Evolutionary conservation across 2,329 filamentous ascomycete genomes (phyloP), one percentile per base, ranked within the genome.

Genomic region (Penicillium sp.): DNA sequence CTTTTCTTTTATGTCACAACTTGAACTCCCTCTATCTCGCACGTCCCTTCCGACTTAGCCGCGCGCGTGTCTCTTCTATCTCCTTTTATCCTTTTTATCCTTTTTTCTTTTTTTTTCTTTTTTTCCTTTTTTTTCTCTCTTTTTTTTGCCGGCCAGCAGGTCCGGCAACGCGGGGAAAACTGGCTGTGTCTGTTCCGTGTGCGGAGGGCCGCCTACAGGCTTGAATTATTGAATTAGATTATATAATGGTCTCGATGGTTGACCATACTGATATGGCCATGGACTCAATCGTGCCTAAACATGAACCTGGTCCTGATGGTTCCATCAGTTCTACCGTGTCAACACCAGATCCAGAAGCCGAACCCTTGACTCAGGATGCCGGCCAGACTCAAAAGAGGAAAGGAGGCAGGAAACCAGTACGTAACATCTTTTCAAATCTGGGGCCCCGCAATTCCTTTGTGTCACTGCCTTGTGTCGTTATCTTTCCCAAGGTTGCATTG

Each of bases 391-490:
- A 93, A 73, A 99, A 99, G 83, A 87, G 94, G 72, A 99, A 99
- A 82, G 94, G 94, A 71, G 94, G 94, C 61, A 88, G 94, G 72
- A 99, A 97, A 81, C 94, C 94, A 72, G 94, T 97, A 87, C 77
- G 86, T 83, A 66, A 67, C 57, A 65, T 49, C 48, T 53, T 55
- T 41, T 31, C 38, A 43, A 68, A 66, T 68, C 68, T 64, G 65
- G 67, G 70, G 69, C 69, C 68, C 69, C 67, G 65, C 67, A 70
- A 70, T 68, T 68, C 57, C 53, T 55, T 54, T 29, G 51, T 47
- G 53, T 55, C 23, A 48, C 42, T 15, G 53, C 31, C 55, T 45
- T 41, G 48, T 51, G 10, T 49, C 42, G 17, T 49, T 39, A 39
- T 55, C 41, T 33, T 52, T 39, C n/a, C n/a, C n/a, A 39, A 21